These are phyloP conservation scores for Peronosclerospora sorghi DNA, from an alignment of 352 stramenopile species.

Conservation along the genomic window DNA sequence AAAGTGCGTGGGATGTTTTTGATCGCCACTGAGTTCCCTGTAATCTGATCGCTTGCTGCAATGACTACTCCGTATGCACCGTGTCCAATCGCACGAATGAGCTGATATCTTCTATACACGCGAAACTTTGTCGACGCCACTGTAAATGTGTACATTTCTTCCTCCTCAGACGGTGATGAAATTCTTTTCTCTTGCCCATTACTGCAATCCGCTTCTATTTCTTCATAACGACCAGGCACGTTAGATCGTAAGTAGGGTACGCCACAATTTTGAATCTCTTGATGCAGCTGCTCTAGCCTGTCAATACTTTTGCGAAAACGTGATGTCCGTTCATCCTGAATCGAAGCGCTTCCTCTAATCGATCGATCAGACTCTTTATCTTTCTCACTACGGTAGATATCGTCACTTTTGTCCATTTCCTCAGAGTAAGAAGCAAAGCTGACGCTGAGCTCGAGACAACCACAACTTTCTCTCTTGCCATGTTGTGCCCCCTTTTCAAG, in stretches of 20 bases:
- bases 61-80: conserved; percentile 76
- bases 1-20: conserved; percentile 83
- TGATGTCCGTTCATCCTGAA: conserved; percentile 17
- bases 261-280: conserved; percentile 60
- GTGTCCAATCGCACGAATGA: conserved; percentile 74
- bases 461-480: conserved; percentile 27
- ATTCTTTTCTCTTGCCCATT: conserved; percentile 8
- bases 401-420: conserved; percentile 26
- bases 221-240: conserved; percentile 6
- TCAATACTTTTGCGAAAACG: conserved; percentile 72
- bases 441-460: conserved; percentile 66
- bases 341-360: conserved; percentile 9
- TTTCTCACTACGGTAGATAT: conserved; percentile 15
- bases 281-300: conserved; percentile 54
- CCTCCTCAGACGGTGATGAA: conserved; percentile 8
- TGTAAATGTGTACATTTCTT: conserved; percentile 79
- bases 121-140: conserved; percentile 79
- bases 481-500: conserved; percentile 21
- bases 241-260: conserved; percentile 8
- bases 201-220: conserved; percentile 9
- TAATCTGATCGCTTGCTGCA: conserved; percentile 68
- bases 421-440: conserved; percentile 62
- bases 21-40: conserved; percentile 72
- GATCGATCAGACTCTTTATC: conserved; percentile 13
- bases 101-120: conserved; percentile 72